Conservation (phyloP, 2,329 filamentous ascomycete species). For the Claviceps africana region DNA sequence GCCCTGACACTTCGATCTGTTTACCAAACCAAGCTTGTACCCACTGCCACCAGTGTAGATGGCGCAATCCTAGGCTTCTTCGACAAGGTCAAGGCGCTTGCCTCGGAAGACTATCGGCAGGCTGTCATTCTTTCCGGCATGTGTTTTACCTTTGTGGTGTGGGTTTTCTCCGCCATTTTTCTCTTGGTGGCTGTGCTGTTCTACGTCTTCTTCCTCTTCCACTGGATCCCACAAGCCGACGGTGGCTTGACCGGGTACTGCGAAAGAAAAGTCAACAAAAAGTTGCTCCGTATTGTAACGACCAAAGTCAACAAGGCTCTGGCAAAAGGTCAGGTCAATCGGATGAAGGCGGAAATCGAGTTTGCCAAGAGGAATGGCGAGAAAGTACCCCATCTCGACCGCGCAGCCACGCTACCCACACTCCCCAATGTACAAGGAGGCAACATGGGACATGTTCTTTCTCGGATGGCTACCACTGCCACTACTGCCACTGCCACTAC, state of each 20-base stretch:
- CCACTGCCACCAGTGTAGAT: conserved; percentile 36
- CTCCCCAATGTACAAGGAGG: conserved; percentile 26
- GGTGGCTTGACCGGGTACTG: conserved; percentile 76
- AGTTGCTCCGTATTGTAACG: conserved; percentile 71
- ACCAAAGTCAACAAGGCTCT: conserved; percentile 81
- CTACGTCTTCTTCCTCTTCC: conserved; percentile 81
- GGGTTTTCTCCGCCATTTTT: conserved; percentile 67
- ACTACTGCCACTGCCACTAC: too few relatives aligned
- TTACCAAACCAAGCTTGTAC: conserved; percentile 59
- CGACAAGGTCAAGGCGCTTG: conserved; percentile 61
- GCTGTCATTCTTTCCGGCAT: conserved; percentile 77
- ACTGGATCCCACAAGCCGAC: conserved; percentile 74
- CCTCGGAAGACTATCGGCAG: conserved; percentile 60
- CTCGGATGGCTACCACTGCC: conserved; percentile 45
- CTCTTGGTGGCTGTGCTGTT: conserved; percentile 63
- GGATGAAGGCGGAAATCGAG: conserved; percentile 35
- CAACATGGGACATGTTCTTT: conserved; percentile 32
- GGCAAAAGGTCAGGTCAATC: conserved; percentile 57
- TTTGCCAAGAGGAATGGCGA: conserved; percentile 40
- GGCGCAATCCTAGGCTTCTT: conserved; percentile 64
- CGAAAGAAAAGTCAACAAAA: conserved; percentile 76
- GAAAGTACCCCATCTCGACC: conserved; percentile 28
- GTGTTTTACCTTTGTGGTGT: conserved; percentile 82
- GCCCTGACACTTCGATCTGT: conserved; percentile 78
- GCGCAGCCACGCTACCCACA: conserved; percentile 55